Conservation (phyloP, 352 stramenopile genomes). For the Albugo candida region DNA sequence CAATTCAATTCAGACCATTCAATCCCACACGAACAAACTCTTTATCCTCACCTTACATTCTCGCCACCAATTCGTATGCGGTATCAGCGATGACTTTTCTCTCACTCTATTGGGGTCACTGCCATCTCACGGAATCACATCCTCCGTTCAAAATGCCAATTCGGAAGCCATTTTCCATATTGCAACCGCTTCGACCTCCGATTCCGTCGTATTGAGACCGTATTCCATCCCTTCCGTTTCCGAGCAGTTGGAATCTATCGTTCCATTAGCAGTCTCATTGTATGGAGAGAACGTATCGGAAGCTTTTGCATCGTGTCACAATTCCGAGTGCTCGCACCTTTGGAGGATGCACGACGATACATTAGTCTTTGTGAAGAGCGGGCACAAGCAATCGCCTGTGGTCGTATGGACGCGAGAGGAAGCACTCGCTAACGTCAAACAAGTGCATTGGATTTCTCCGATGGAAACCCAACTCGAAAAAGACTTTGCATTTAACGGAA, state of each 20-base stretch:
- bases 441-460: conserved; percentile 59
- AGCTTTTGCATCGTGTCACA: conserved; percentile 33
- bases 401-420: conserved; percentile 63
- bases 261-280: conserved; percentile 21
- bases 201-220: conserved; percentile 19
- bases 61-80: too few relatives aligned
- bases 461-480: conserved; percentile 62
- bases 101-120: too few relatives aligned
- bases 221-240: conserved; percentile 16
- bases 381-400: conserved; percentile 6
- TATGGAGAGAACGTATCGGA: conserved; percentile 29
- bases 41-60: too few relatives aligned
- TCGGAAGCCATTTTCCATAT: conserved; percentile 26
- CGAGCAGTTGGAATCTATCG: conserved; percentile 19
- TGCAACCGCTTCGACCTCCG: conserved; percentile 7
- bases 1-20: too few relatives aligned
- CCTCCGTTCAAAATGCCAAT: too few relatives aligned
- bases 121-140: too few relatives aligned
- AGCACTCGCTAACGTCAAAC: conserved; percentile 49
- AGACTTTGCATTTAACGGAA: conserved; percentile 29
- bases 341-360: conserved; percentile 55
- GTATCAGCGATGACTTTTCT: too few relatives aligned
- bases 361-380: conserved; percentile 43
- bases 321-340: conserved; percentile 37
- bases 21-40: too few relatives aligned